phyloP scores from a whole-genome alignment of 2,329 filamentous ascomycete genomes.

The Pestalotiopsis sp. region DNA sequence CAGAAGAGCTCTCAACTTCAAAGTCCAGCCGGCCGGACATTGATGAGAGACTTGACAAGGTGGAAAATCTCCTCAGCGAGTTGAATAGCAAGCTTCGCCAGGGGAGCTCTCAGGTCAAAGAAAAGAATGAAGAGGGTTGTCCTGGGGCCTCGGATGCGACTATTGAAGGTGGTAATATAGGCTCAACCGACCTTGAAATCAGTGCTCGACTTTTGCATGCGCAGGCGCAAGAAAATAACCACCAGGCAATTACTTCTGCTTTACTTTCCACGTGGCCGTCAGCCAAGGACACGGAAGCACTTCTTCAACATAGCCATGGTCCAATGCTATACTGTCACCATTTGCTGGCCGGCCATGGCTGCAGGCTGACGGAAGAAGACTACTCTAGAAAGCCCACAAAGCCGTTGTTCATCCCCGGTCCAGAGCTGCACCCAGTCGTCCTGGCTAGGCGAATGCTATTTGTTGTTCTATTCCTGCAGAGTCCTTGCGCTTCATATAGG shows the following conservation, averaged over 20 bases:
- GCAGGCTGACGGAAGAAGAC: not conserved
- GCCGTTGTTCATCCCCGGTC: not conserved
- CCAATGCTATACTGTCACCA: not conserved
- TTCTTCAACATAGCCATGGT: not conserved
- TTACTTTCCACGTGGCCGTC: not conserved
- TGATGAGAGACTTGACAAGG: conserved; percentile 1
- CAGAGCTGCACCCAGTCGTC: not conserved
- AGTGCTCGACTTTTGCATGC: not conserved
- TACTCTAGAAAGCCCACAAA: not conserved
- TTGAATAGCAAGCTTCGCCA: not conserved
- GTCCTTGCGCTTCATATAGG: not conserved
- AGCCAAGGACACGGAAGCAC: not conserved
- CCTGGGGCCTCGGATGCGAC: not conserved
- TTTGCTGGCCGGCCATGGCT: not conserved
- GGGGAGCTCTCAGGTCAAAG: not conserved
- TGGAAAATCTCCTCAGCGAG: not conserved
- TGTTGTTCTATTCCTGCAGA: not conserved
- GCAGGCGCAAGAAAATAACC: not conserved
- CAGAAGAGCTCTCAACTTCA: not conserved
- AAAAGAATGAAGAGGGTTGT: not conserved
- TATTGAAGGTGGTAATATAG: not conserved
- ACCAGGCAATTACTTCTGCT: not conserved
- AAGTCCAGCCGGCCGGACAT: not conserved
- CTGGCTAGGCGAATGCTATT: not conserved
- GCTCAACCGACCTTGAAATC: not conserved